These are phyloP conservation scores for Chlamydomonas eustigma DNA, from an alignment of 139 green algal species.

Conservation along the genomic window DNA sequence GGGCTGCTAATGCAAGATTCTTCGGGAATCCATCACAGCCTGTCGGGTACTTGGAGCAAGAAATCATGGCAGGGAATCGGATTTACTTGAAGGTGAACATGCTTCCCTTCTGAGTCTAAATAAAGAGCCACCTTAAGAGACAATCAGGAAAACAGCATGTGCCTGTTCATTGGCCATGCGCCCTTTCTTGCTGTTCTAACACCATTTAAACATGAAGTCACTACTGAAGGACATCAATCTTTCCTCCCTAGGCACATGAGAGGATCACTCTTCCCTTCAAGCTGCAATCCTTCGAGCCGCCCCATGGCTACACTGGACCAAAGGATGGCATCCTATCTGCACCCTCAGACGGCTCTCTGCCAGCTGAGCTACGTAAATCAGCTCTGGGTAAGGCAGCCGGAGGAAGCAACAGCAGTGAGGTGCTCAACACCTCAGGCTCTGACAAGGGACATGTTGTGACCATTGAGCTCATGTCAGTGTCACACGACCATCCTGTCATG, in stretches of 20 bases:
- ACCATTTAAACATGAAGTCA: no score
- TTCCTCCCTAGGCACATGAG: conserved; percentile 28
- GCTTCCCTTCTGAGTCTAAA: no score
- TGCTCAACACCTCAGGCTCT: not conserved
- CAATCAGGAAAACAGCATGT: no score
- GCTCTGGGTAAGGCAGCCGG: not conserved
- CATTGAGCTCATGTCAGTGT: conserved; percentile 35
- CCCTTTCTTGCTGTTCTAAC: no score
- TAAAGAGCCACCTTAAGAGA: no score
- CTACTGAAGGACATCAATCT: no score
- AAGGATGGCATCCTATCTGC: not conserved
- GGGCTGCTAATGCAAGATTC: conserved; percentile 37
- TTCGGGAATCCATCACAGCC: conserved; percentile 25
- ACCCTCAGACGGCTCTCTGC: not conserved
- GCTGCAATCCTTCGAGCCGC: conserved; percentile 41
- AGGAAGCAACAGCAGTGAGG: not conserved
- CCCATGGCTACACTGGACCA: conserved; percentile 27
- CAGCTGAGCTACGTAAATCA: not conserved
- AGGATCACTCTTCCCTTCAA: conserved; percentile 36
- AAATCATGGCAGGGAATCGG: conserved; percentile 28
- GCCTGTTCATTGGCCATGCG: no score
- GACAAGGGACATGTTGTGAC: conserved; percentile 25
- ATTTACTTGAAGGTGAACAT: conserved; percentile 45
- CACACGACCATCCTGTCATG: conserved; percentile 34
- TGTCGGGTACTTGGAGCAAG: conserved; percentile 32